A percentile compares a stretch with the other conserved stretches of the same genome.
These are phyloP conservation scores for Microsporum canis DNA, from an alignment of 2,329 filamentous ascomycete species.

Conservation along the genomic window DNA sequence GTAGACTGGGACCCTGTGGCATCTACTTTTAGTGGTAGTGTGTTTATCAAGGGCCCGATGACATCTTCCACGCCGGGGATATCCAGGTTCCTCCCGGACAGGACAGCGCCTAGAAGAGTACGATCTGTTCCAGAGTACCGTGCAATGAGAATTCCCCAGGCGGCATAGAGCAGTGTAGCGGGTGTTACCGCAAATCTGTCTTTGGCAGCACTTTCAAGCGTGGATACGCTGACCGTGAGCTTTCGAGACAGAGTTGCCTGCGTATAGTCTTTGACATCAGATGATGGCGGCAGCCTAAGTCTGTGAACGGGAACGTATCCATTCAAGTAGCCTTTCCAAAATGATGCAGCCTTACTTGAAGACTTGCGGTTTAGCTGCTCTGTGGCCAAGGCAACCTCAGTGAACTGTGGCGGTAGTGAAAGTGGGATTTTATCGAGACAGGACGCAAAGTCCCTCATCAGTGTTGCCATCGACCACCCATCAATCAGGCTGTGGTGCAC, in stretches of 20 bases:
- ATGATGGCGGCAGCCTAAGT: background rate
- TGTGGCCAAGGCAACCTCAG: background rate
- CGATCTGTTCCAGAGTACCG: slow-evolving; percentile 22
- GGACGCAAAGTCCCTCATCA: background rate
- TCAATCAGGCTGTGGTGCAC: background rate
- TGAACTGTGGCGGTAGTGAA: background rate
- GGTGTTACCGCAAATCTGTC: background rate
- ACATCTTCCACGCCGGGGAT: background rate
- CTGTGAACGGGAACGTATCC: background rate
- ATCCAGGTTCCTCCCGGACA: slow-evolving; percentile 27
- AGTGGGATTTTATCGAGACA: background rate
- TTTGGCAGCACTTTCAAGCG: background rate
- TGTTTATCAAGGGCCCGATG: background rate
- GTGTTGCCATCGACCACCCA: background rate
- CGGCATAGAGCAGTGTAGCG: slow-evolving; percentile 19
- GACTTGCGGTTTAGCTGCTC: background rate
- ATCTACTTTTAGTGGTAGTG: background rate
- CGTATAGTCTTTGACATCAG: background rate
- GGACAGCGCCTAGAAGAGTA: slow-evolving; percentile 27
- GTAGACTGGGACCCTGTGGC: background rate
- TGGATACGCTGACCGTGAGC: background rate
- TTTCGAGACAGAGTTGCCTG: background rate
- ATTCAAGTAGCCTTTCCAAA: background rate
- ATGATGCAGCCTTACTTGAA: background rate
- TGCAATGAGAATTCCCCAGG: slow-evolving; percentile 28